phyloP scores from a whole-genome alignment of 371 early-diverging fungal species.

The Mucor saturninus region DNA sequence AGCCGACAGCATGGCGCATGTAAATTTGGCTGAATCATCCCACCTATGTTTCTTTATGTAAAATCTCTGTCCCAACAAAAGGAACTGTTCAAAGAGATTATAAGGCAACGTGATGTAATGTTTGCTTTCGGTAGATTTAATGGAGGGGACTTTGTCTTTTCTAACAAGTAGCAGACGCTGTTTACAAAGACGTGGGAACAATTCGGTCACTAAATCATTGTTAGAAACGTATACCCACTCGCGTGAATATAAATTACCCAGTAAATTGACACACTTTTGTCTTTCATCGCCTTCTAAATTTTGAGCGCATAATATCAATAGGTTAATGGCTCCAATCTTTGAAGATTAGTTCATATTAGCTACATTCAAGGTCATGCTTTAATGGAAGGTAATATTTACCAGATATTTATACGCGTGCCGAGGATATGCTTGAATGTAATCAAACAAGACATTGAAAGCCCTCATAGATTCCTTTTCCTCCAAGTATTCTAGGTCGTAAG shows the following conservation, averaged over 20 bases:
- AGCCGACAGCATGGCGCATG: conserved; percentile 44
- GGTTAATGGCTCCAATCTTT: conserved; percentile 46
- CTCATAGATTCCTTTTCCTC: conserved; percentile 41
- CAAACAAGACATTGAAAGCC: conserved; percentile 44
- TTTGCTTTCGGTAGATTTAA: conserved; percentile 49
- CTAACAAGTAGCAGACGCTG: conserved; percentile 40
- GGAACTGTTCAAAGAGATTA: conserved; percentile 47
- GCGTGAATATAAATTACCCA: conserved; percentile 9
- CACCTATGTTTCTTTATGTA: conserved; percentile 47
- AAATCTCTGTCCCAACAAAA: conserved; percentile 46
- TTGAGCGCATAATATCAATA: conserved; percentile 38
- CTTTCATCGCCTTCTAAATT: conserved; percentile 34
- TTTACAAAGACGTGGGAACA: conserved; percentile 51
- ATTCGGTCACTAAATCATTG: conserved; percentile 34
- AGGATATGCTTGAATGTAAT: conserved; percentile 51
- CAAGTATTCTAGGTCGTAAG: conserved; percentile 24
- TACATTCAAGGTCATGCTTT: too few relatives aligned
- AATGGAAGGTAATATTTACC: conserved; percentile 18
- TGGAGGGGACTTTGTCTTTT: conserved; percentile 39
- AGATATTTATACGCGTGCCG: conserved; percentile 55
- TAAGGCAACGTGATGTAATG: conserved; percentile 46
- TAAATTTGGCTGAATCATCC: conserved; percentile 42
- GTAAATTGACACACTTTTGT: conserved; percentile 34
- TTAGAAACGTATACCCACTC: not conserved
- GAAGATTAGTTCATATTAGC: not conserved